Percentiles rank a stretch among this genome's conserved stretches.
These are phyloP conservation scores for Ascosphaera apis DNA, from an alignment of 2,329 filamentous ascomycete genomes.

Conservation along the genomic window DNA sequence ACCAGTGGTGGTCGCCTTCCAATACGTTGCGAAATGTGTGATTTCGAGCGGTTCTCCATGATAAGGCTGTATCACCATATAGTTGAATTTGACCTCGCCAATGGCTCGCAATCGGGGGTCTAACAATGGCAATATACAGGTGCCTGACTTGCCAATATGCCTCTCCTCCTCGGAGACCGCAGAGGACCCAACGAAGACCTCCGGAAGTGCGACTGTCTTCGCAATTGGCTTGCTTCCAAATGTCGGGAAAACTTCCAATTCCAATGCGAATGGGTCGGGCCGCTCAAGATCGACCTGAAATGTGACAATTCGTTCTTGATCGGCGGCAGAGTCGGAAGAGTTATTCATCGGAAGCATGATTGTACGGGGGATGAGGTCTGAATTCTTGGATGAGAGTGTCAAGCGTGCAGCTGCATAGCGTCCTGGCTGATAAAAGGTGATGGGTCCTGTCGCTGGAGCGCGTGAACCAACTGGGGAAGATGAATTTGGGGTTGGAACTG, in stretches of 20 bases:
- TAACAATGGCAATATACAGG: conserved; percentile 71
- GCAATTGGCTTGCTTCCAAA: conserved; percentile 96
- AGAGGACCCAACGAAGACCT: conserved; percentile 40
- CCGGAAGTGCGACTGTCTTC: conserved; percentile 76
- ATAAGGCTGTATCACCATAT: conserved; percentile 92
- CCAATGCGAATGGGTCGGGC: conserved; percentile 45
- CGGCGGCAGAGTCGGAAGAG: not conserved
- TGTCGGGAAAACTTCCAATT: conserved; percentile 93
- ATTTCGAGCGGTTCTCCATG: conserved; percentile 81
- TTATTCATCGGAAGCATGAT: conserved; percentile 58
- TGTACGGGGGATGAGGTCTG: conserved; percentile 89
- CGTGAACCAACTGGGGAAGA: not conserved
- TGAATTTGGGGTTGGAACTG: not conserved
- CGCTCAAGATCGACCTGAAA: conserved; percentile 90
- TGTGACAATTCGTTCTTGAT: conserved; percentile 71
- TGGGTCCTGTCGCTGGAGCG: conserved; percentile 30
- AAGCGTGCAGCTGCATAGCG: conserved; percentile 89
- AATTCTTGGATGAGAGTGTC: conserved; percentile 89
- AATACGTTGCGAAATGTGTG: conserved; percentile 95
- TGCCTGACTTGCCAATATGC: conserved; percentile 42
- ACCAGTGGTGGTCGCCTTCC: conserved; percentile 66
- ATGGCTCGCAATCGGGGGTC: conserved; percentile 80
- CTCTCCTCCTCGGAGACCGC: not conserved
- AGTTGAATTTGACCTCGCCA: conserved; percentile 81
- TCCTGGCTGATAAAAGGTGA: conserved; percentile 90